Evolutionary conservation across 1,284 basidiomycete species (phyloP), one percentile per base, ranked within the genome.

Genomic region (Moniliophthora roreri): DNA sequence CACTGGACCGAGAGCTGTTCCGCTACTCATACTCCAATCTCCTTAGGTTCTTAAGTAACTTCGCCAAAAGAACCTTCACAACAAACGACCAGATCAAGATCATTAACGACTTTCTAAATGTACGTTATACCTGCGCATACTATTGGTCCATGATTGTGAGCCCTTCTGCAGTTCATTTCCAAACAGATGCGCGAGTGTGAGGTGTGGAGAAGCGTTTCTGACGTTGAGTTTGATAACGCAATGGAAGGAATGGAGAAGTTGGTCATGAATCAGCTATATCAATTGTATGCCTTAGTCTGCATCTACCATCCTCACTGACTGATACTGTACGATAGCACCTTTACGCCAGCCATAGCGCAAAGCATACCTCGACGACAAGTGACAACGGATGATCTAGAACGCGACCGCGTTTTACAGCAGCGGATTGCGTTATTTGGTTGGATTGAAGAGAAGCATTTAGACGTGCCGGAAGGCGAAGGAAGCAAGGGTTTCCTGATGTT

Each of bases 161-260:
- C 32, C 49, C 21, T 55, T 24, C 23, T 52, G 4, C 65, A 95
- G 90, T 98, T 98, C 66, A 97, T 97, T 60, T 76, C 87, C 0
- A 76, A 73, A 32, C 89, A 91, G 64, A 98, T 98, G 95, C 77
- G 83, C n/a, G 82, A 85, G 57, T 81, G 81, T 41, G 93, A 96
- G 38, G 72, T 87, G 1, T 96, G 93, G 94, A 84, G 82, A 62
- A 84, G 83, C 55, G 81, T 81, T 4, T 78, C 82, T 3, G 87
- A 92, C 21, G 74, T 75, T 3, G 95, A 99, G 67, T 98, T 99
- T 62, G 97, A 98, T 56, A 95, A 98, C 62, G 94, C 95, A 0
- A 85, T 94, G 74, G 96, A 99, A 72, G 95, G 95, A 49, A 98
- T 99, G 93, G 96, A 99, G 79, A 99, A 99, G 72, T 82, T 99